Percentiles rank a stretch among this genome's conserved stretches.
Evolutionary conservation across 495 filamentous ascomycete species (phyloP).

Genomic region (Penicillium nucicola): DNA sequence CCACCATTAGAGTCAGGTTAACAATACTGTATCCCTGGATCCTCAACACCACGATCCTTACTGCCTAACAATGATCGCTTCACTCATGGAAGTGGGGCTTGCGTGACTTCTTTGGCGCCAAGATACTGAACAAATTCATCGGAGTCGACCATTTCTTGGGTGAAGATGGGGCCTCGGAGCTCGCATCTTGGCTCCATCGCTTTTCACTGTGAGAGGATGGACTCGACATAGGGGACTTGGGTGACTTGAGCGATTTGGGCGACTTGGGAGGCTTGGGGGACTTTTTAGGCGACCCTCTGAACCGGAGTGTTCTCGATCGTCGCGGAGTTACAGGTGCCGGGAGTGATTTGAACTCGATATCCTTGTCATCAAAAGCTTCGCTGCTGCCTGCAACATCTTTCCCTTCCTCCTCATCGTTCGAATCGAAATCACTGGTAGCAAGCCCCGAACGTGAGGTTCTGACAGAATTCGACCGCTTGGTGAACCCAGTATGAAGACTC

Average conservation of each 20-base stretch:
- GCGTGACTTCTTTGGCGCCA: constrained; percentile 26
- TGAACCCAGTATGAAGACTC: constrained; percentile 44
- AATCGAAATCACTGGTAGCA: constrained; percentile 10
- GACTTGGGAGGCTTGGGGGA: background rate
- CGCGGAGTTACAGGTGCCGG: constrained; percentile 12
- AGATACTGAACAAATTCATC: constrained; percentile 14
- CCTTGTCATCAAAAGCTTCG: constrained; percentile 14
- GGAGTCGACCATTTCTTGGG: constrained; percentile 26
- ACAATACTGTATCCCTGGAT: constrained; percentile 12
- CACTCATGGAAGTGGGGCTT: constrained; percentile 59
- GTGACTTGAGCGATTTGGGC: background rate
- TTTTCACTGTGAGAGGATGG: constrained; percentile 22
- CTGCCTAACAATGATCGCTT: constrained; percentile 64
- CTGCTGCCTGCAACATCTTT: constrained; percentile 7
- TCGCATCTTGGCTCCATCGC: constrained; percentile 12
- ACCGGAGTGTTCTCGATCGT: constrained; percentile 16
- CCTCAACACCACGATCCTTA: background rate
- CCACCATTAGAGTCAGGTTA: constrained; percentile 13
- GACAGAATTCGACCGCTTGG: constrained; percentile 32
- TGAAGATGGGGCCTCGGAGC: constrained; percentile 10
- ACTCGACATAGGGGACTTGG: background rate
- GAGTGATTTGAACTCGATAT: constrained; percentile 10
- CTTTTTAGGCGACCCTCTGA: constrained; percentile 12
- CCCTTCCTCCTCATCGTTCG: constrained; percentile 12
- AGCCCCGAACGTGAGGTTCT: constrained; percentile 12